Percentiles rank a stretch among this genome's conserved stretches.
Conservation (phyloP, 208 protist genomes). For the Trypanosoma boissoni region DNA sequence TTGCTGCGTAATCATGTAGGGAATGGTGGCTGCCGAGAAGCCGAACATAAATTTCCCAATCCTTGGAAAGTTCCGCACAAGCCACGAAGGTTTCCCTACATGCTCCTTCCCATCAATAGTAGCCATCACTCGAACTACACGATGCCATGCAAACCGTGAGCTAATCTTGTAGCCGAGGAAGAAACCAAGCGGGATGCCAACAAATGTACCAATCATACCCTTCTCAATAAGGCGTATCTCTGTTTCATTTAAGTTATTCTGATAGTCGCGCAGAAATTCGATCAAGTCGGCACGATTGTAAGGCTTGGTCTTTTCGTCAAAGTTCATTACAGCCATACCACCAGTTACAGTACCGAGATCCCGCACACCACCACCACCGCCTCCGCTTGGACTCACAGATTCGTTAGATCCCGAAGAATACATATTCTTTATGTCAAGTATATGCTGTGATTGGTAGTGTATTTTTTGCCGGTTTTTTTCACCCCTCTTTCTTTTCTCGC, state of each 20-base stretch:
- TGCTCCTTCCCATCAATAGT: slow-evolving; percentile 19
- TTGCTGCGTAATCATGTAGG: slow-evolving; percentile 75
- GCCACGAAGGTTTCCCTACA: slow-evolving; percentile 15
- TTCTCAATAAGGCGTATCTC: slow-evolving; percentile 70
- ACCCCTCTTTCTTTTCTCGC: slow-evolving; percentile 2
- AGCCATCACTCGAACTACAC: slow-evolving; percentile 51
- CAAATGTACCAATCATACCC: slow-evolving; percentile 59
- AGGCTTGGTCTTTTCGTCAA: slow-evolving; percentile 79
- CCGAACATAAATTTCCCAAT: slow-evolving; percentile 59
- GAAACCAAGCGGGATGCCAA: slow-evolving; percentile 63
- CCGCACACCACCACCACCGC: slow-evolving; percentile 66
- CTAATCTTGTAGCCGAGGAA: slow-evolving; percentile 49
- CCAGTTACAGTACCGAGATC: slow-evolving; percentile 84
- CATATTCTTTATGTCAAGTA: background rate
- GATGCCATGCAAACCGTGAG: slow-evolving; percentile 62
- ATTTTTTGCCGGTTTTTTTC: slow-evolving; percentile 1
- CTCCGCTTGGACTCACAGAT: slow-evolving; percentile 5
- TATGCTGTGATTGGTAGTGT: background rate
- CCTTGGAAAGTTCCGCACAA: slow-evolving; percentile 36
- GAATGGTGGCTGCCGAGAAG: slow-evolving; percentile 49
- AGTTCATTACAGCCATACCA: slow-evolving; percentile 84
- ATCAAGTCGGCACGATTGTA: slow-evolving; percentile 78
- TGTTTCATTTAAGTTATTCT: slow-evolving; percentile 59
- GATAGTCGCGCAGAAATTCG: slow-evolving; percentile 68
- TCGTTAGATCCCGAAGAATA: too few species aligned